Percentiles rank a stretch among this genome's conserved stretches.
Evolutionary conservation across 805 yeast genomes (phyloP).

Genomic region (Lipomyces orientalis): DNA sequence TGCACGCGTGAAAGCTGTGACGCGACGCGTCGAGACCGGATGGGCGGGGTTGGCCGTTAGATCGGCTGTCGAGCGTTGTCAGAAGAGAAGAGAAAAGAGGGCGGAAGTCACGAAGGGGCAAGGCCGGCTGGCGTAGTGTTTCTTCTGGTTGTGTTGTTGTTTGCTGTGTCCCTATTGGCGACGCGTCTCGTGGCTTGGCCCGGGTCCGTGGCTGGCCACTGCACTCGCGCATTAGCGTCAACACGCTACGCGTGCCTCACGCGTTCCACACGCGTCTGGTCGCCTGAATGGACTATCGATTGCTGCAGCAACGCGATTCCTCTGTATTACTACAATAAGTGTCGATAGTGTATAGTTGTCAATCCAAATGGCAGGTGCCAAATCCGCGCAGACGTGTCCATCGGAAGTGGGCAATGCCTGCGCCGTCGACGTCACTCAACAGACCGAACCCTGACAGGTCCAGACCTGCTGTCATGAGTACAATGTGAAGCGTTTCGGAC

Average conservation of each 20-base stretch:
- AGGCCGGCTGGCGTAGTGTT: neutral
- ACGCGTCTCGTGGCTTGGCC: neutral
- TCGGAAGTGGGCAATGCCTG: too few species aligned
- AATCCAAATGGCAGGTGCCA: too few species aligned
- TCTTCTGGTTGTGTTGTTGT: neutral
- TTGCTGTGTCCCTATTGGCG: neutral
- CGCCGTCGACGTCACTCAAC: too few species aligned
- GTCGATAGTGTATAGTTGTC: too few species aligned
- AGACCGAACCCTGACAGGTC: too few species aligned
- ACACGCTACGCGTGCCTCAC: neutral
- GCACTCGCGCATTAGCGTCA: neutral
- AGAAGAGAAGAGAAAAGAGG: neutral
- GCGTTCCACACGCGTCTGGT: neutral
- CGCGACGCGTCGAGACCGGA: neutral
- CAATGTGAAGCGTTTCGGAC: too few species aligned
- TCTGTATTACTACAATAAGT: too few species aligned
- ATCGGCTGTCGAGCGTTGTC: neutral
- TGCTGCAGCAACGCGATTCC: too few species aligned
- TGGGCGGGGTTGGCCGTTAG: neutral
- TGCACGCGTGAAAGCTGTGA: conserved; percentile 5
- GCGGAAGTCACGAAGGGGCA: neutral
- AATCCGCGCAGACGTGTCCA: too few species aligned
- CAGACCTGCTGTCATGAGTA: too few species aligned
- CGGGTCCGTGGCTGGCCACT: neutral
- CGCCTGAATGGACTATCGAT: too few species aligned